phyloP scores from a whole-genome alignment of 371 early-diverging fungal species.

The Paraphysoderma sedebokerense region DNA sequence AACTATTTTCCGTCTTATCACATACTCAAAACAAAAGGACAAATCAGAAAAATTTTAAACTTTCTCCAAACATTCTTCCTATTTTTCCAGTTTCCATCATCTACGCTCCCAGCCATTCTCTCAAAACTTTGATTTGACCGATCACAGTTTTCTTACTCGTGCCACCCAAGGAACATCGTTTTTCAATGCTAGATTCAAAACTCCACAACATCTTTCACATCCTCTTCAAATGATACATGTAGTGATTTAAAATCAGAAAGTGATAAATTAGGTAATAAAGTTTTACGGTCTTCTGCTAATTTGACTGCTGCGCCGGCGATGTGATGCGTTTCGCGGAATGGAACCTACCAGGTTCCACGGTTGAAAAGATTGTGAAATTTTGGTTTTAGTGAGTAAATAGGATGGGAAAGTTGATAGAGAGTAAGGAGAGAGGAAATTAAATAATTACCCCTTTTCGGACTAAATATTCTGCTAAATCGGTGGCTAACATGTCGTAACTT shows the following conservation, averaged over 20 bases:
- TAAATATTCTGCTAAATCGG: constrained; percentile 92
- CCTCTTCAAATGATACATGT: constrained; percentile 19
- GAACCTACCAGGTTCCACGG: too few relatives aligned
- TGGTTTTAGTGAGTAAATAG: too few relatives aligned
- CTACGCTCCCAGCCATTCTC: not conserved
- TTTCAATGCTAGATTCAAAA: constrained; percentile 4
- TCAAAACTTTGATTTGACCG: constrained; percentile 2
- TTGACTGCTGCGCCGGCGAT: constrained; percentile 89
- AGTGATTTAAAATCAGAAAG: constrained; percentile 60
- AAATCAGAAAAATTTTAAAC: too few relatives aligned
- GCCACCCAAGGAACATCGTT: constrained; percentile 4
- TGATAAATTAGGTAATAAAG: constrained; percentile 44
- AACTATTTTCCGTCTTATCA: too few relatives aligned
- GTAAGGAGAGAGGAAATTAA: too few relatives aligned
- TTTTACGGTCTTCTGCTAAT: constrained; percentile 68
- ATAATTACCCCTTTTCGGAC: constrained; percentile 47
- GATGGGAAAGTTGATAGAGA: too few relatives aligned
- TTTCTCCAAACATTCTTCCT: too few relatives aligned
- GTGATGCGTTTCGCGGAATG: constrained; percentile 96
- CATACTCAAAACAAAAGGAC: too few relatives aligned
- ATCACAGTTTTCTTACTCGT: constrained; percentile 2
- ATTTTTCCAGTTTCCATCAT: too few relatives aligned
- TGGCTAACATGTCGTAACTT: constrained; percentile 88
- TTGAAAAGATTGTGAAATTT: too few relatives aligned
- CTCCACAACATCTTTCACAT: not conserved